These are phyloP conservation scores for Talaromyces sp. DNA, from an alignment of 2,329 filamentous ascomycete species.

Conservation along the genomic window DNA sequence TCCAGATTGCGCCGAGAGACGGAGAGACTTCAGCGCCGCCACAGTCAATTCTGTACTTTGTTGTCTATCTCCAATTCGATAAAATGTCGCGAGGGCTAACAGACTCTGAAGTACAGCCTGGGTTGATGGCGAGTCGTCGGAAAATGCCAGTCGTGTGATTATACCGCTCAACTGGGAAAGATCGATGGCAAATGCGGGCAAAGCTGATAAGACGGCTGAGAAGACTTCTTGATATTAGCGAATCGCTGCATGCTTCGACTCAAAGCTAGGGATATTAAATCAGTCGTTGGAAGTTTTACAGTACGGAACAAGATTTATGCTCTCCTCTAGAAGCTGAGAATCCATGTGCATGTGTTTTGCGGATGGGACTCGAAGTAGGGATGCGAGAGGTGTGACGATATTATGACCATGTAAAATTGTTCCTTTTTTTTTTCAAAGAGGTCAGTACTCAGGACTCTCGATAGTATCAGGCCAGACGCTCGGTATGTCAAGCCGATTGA, in stretches of 20 bases:
- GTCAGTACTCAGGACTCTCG: neutral
- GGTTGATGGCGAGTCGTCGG: neutral
- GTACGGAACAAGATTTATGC: slow-evolving; percentile 7
- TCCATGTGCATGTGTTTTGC: neutral
- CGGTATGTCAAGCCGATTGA: too few relatives aligned
- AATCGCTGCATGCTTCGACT: neutral
- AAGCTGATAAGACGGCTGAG: slow-evolving; percentile 1
- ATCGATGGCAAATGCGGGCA: slow-evolving; percentile 7
- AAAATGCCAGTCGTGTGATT: slow-evolving; percentile 1
- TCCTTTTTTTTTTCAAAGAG: neutral
- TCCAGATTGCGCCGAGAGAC: neutral
- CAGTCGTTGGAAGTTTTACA: neutral
- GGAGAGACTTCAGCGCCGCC: slow-evolving; percentile 1
- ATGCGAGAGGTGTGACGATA: neutral
- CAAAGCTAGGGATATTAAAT: neutral
- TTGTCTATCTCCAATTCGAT: neutral
- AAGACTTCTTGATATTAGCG: neutral
- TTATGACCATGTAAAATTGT: neutral
- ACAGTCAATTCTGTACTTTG: neutral
- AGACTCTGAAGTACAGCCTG: slow-evolving; percentile 7
- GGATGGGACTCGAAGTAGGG: neutral
- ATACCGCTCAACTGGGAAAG: neutral
- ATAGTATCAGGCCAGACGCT: too few relatives aligned
- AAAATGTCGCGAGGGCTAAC: neutral
- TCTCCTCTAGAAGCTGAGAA: neutral